These are phyloP conservation scores for Xylaria palmicola DNA, from an alignment of 495 filamentous ascomycete species.

Conservation along the genomic window DNA sequence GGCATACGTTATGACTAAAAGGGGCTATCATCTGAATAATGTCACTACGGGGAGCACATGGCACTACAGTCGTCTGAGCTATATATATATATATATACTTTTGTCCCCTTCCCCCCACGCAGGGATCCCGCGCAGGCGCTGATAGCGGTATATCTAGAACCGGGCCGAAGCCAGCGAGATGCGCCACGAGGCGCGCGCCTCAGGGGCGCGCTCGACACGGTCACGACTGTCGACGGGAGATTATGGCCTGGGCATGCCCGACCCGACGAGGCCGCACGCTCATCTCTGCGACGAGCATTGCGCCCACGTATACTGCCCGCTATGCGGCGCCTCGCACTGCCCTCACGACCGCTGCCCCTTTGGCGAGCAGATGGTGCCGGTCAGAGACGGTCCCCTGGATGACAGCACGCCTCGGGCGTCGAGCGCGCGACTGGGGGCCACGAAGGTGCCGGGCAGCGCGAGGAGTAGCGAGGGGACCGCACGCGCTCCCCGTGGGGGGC, in stretches of 20 bases:
- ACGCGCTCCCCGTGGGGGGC: not conserved
- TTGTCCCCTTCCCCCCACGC: not conserved
- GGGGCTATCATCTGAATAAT: no score
- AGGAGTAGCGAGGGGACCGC: not conserved
- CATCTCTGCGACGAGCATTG: not conserved
- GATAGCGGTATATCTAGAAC: not conserved
- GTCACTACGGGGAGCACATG: no score
- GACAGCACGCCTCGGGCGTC: not conserved
- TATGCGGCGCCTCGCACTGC: not conserved
- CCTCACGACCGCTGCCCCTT: not conserved
- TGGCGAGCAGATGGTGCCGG: not conserved
- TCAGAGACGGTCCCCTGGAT: not conserved
- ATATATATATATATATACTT: no score
- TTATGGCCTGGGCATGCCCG: not conserved
- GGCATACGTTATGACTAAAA: no score
- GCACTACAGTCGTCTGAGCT: no score
- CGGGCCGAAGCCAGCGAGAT: not conserved
- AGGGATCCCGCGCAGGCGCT: not conserved
- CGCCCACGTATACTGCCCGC: not conserved
- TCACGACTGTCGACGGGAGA: not conserved
- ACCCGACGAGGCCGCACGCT: not conserved
- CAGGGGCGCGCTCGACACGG: not conserved
- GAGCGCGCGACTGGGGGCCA: no score
- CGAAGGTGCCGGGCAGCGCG: not conserved
- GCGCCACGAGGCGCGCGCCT: not conserved